Conservation (phyloP, 345 rosid species). For the Viola odorata region DNA sequence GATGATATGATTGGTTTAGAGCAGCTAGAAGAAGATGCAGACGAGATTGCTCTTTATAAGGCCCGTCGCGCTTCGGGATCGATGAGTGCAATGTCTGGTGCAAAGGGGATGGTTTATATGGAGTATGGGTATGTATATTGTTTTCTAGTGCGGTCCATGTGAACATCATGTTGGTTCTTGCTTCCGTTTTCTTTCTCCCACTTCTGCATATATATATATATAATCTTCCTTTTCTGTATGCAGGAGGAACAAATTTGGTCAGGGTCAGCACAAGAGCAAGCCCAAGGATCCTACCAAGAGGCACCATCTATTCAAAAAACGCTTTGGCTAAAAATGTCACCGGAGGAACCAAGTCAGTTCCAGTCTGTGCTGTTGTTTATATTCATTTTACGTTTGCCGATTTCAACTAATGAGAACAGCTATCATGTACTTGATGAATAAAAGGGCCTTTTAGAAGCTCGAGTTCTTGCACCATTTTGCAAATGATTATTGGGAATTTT, state of each 20-base stretch:
- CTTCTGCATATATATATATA: too few relatives aligned
- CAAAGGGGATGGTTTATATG: conserved; percentile 81
- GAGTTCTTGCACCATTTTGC: too few relatives aligned
- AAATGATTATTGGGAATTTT: too few relatives aligned
- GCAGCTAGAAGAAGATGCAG: conserved; percentile 86
- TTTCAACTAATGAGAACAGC: too few relatives aligned
- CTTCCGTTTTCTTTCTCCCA: not conserved
- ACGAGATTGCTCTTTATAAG: conserved; percentile 71
- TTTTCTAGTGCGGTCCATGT: not conserved
- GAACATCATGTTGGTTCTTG: not conserved
- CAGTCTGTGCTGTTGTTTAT: too few relatives aligned
- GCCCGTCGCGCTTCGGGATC: conserved; percentile 58
- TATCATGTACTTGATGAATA: too few relatives aligned
- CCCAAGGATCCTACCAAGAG: conserved; percentile 83
- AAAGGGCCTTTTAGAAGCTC: too few relatives aligned
- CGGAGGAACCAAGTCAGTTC: too few relatives aligned
- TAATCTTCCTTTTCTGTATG: not conserved
- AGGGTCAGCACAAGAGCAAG: conserved; percentile 48
- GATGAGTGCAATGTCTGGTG: conserved; percentile 88
- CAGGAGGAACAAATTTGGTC: conserved; percentile 38
- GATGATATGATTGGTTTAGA: conserved; percentile 81
- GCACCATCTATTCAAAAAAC: conserved; percentile 65
- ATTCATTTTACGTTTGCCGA: too few relatives aligned
- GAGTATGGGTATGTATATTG: conserved; percentile 55
- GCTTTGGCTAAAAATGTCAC: conserved; percentile 32